Evolutionary conservation across 257 asterid genomes (phyloP).

Genomic region (Przewalskia tangutica): DNA sequence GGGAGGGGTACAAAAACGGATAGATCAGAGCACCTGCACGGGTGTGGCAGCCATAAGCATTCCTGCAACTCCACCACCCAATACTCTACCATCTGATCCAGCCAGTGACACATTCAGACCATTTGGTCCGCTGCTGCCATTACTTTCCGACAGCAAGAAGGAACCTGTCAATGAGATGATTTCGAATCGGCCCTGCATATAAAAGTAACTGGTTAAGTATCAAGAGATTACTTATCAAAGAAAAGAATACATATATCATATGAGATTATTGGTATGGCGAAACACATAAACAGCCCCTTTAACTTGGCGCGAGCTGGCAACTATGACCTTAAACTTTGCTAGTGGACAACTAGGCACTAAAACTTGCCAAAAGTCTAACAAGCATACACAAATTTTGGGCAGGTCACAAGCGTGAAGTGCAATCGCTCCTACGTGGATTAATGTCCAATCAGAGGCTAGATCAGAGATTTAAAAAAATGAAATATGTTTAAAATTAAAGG

Average conservation of each 20-base stretch:
- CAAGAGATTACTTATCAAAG: background rate
- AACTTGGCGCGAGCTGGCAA: no score
- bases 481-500: no score
- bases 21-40: constrained; percentile 45
- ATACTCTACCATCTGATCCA: constrained; percentile 65
- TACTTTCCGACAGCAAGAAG: constrained; percentile 45
- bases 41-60: constrained; percentile 71
- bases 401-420: no score
- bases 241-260: background rate
- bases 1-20: background rate
- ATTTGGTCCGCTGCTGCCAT: constrained; percentile 40
- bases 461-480: no score
- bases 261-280: background rate
- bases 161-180: constrained; percentile 76
- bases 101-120: constrained; percentile 69
- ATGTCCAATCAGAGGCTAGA: no score
- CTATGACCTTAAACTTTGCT: no score
- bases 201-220: background rate
- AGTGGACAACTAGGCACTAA: no score
- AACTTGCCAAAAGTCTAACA: no score
- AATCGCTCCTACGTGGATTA: no score
- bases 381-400: no score
- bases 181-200: constrained; percentile 76
- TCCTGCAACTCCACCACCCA: constrained; percentile 94
- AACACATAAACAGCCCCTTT: no score